Conservation (phyloP, 768 basidiomycete species). For the Phylloporus sp. region DNA sequence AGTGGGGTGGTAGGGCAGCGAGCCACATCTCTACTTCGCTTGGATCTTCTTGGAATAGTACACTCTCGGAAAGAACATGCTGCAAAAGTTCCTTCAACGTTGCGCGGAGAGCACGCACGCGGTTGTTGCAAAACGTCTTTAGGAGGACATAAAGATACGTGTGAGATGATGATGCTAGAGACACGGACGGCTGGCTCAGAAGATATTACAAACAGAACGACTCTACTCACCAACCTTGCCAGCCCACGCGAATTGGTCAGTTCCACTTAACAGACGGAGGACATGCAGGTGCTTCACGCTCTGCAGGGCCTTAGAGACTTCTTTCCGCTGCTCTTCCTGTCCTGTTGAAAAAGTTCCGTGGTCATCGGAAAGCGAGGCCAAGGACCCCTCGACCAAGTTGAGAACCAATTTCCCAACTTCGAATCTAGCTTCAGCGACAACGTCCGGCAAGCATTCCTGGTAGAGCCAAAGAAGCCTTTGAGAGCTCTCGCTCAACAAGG, state of each 20-base stretch:
- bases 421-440: conserved; percentile 76
- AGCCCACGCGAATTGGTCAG: conserved; percentile 76
- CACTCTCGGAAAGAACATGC: conserved; percentile 61
- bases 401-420: conserved; percentile 78
- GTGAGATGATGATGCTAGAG: conserved; percentile 43
- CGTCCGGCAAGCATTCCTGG: conserved; percentile 65
- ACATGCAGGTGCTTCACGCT: conserved; percentile 73
- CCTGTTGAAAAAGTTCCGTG: conserved; percentile 1
- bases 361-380: conserved; percentile 14
- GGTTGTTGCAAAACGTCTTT: conserved; percentile 49
- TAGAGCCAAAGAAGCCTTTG: conserved; percentile 83
- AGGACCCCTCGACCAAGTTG: conserved; percentile 36
- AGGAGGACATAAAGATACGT: conserved; percentile 74
- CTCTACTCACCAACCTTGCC: conserved; percentile 58
- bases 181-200: background rate
- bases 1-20: conserved; percentile 46
- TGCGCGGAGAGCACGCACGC: conserved; percentile 47
- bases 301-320: conserved; percentile 32
- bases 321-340: conserved; percentile 13
- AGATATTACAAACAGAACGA: background rate
- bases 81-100: conserved; percentile 51
- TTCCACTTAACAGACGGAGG: conserved; percentile 65
- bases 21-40: conserved; percentile 77
- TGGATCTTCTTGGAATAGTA: conserved; percentile 75
- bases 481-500: conserved; percentile 73